Base-by-base conservation (phyloP, 2,329 filamentous ascomycete genomes). In the Grosmannia serpens region DNA sequence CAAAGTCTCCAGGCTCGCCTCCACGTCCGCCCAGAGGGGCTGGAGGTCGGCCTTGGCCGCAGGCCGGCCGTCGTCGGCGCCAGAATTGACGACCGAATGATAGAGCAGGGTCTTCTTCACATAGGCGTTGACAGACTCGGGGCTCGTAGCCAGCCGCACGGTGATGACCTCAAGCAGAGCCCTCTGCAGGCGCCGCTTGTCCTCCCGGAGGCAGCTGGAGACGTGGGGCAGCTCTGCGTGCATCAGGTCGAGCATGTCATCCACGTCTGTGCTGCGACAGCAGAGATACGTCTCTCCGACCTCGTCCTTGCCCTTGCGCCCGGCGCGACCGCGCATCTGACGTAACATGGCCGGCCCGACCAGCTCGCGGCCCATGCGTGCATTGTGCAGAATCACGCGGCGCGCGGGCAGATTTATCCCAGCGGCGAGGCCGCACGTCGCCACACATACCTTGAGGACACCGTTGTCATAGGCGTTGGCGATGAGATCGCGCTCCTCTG, bases 301-400 rank as follows among this genome's bases (percentile, higher is more conserved):
- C 55, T 88, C 85, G 58, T 89, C 86, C 66, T 89, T 91, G 54
- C 88, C 88, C 70, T 90, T 90, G 57, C 88, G 80, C 8, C 88
- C 88, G 24, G 88, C 88, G 61, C 88, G 79, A 3, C 88, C 88
- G 66, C 87, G 81, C 88, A 91, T 91, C 70, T 91, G 88, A 54
- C 87, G 82, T 70, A 91, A 75, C 84, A 91, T 88, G 4, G 87
- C 84, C 15, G 88, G 87, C 0, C 86, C 87, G n/a, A 91, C 81
- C 53, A 90, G 74, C 52, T 90, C 86, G 56, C 85, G 78, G 0
- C 88, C 88, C 86, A 91, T 90, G 47, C 85, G 79, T 33, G 85
- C 87, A 61, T 83, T 86, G 67, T 89, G 87, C 29, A 89, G 76
- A 60, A 91, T 89, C 1, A 91, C 88, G 63, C 88, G 76, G 57